Base-by-base conservation (phyloP, 805 yeast species). In the Monosporozyma unispora region DNA sequence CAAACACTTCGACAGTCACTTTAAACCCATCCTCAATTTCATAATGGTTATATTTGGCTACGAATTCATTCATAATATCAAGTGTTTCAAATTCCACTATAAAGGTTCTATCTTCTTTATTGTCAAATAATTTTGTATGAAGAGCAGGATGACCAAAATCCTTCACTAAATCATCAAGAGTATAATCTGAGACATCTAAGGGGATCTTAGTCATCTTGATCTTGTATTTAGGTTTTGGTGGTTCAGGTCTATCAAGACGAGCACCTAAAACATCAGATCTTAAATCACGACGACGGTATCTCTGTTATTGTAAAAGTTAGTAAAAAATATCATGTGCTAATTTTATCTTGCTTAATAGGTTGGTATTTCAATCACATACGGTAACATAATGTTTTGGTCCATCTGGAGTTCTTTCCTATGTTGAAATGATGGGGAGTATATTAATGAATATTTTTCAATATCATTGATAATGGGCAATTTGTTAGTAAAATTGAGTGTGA, bases 211-310 rank as follows among this genome's bases (percentile, higher is more conserved):
- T 38, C 18, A 65, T 53, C 31, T 57, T 58, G 2, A 62, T 46
- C 46, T 64, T 57, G 41, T 56, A 58, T 50, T 58, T 60, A 16
- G 56, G 54, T 3, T 54, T 52, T 14, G 21, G 43, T 22, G 41
- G 39, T 9, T 51, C 53, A 16, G 43, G 19, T n/a, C 52, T 50
- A 16, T 62, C 64, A 14, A 64, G 50, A 43, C 65, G 53, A 14
- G 57, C 52, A 0, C 38, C 49, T 35, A 47, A 29, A 6, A 33
- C 25, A 23, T 47, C 35, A 14, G 33, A 19, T 52, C 69, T 62
- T 44, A 63, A 50, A 51, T 65, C 68, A 48, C 69, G 60, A 43
- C 65, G 62, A 53, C 68, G 68, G 50, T 64, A 64, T 46, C 52
- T 58, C 63, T 59, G 44, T 18, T n/a, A 35, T n/a, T n/a, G 23